Conservation (phyloP, 495 filamentous ascomycete species). For the Venustampulla echinocandica region DNA sequence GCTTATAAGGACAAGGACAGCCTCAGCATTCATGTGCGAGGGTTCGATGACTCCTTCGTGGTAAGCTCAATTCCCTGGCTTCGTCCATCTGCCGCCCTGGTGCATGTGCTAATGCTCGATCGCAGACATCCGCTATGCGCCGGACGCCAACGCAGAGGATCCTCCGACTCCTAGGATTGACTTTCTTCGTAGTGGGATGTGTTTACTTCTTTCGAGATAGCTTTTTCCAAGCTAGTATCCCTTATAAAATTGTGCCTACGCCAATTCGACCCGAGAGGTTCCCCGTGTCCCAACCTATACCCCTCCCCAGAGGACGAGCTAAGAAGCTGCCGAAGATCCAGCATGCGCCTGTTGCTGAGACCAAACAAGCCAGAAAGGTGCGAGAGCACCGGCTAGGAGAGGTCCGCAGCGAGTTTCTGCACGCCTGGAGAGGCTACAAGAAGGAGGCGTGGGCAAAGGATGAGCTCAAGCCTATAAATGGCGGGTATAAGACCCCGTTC, state of each 20-base stretch:
- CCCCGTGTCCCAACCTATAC: conserved; percentile 10
- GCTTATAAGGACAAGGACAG: conserved; percentile 4
- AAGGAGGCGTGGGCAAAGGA: conserved; percentile 78
- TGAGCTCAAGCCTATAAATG: conserved; percentile 64
- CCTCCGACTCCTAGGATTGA: background rate
- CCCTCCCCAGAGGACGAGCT: conserved; percentile 4
- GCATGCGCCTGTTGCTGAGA: conserved; percentile 8
- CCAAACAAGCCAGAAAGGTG: conserved; percentile 36
- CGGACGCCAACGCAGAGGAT: background rate
- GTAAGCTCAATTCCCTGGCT: background rate
- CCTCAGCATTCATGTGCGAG: conserved; percentile 1
- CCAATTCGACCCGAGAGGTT: conserved; percentile 20
- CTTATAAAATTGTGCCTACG: conserved; percentile 13
- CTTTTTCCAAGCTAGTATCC: background rate
- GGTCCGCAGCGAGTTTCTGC: conserved; percentile 68
- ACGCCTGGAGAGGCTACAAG: conserved; percentile 79
- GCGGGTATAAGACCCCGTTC: conserved; percentile 63
- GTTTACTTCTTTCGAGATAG: background rate
- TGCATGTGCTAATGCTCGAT: background rate
- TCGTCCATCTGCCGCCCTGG: background rate
- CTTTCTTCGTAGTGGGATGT: background rate
- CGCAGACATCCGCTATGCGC: background rate
- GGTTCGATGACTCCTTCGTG: background rate
- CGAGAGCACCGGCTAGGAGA: conserved; percentile 51
- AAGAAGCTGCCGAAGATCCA: conserved; percentile 21